Percentiles rank a stretch among this genome's conserved stretches.
Conservation (phyloP, 2,329 filamentous ascomycete genomes). For the Ascochyta clinopodiicola region DNA sequence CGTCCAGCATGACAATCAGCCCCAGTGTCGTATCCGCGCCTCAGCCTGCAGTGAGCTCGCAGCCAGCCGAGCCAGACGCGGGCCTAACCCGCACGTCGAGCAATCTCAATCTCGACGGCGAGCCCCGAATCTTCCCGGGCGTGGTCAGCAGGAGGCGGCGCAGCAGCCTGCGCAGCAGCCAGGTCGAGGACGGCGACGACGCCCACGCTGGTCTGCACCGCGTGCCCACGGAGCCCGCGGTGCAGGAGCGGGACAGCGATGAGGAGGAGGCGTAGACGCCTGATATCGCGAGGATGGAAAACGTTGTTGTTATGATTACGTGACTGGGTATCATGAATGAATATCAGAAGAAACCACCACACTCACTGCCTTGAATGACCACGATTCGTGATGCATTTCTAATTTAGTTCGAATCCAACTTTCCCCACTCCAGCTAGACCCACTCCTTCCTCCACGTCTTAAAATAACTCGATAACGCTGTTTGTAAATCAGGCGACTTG, state of each 20-base stretch:
- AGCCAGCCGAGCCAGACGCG: slow-evolving; percentile 25
- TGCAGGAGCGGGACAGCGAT: slow-evolving; percentile 25
- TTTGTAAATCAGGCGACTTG: no score
- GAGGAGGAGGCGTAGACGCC: background rate
- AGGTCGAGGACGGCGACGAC: slow-evolving; percentile 10
- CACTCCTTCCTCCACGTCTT: no score
- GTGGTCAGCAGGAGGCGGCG: slow-evolving; percentile 61
- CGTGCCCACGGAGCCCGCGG: slow-evolving; percentile 17
- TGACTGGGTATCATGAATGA: background rate
- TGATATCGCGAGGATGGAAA: no score
- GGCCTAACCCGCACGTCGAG: slow-evolving; percentile 34
- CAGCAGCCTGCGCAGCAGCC: slow-evolving; percentile 13
- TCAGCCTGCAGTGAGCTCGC: slow-evolving; percentile 24
- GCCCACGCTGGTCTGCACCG: slow-evolving; percentile 20
- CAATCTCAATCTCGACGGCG: slow-evolving; percentile 53
- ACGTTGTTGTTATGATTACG: background rate
- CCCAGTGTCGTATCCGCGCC: slow-evolving; percentile 27
- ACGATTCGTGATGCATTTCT: background rate
- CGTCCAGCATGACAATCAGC: slow-evolving; percentile 38
- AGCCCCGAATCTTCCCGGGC: slow-evolving; percentile 76
- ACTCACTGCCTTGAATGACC: background rate
- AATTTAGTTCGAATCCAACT: background rate
- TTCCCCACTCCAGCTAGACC: background rate
- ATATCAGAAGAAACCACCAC: background rate
- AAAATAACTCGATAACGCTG: no score